Base-by-base conservation (phyloP, 1,139 yeast species). In the Geotrichum carabidarum region DNA sequence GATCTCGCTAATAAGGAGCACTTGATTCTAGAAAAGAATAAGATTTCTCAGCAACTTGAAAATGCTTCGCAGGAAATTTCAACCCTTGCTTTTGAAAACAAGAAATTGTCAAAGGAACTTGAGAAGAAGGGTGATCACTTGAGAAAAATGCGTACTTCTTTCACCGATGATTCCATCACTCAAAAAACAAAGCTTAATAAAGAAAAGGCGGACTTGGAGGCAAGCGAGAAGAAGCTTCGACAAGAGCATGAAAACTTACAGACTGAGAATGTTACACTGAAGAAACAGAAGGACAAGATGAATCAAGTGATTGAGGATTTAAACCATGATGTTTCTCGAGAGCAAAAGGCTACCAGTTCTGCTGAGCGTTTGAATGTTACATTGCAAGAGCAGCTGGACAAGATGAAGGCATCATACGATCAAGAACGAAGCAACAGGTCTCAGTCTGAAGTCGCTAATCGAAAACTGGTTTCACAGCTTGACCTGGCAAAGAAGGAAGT, bases 221-320 rank as follows among this genome's bases (percentile, higher is more conserved):
- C 65, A 59, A 78, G 65, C 61, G 70, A 69, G 59, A 75, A 62
- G 46, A 71, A 64, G 56, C 69, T 58, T 31, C 60, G 66, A 62
- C 51, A 64, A 60, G 56, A 70, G 66, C 57, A 64, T 41, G 67
- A 66, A 37, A 62, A 59, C 17, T 56, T 65, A 32, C 57, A 53
- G 30, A 57, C 60, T 8, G 58, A 63, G 46, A 58, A 60, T 47
- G 61, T 58, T 11, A 62, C 67, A 3, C 51, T 61, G 34, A 58
- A 61, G 46, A 59, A 62, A 42, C 68, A 66, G 44, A 63, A 62
- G 49, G 95, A 87, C 70, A 88, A 87, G 72, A 78, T 88, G 68
- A 79, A 80, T 63, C 79, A 95, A 71, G 95, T 87, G 73, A 77
- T 88, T 54, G 95, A 88, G 70, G 73, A 81, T 65, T 84, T 89